Conservation (phyloP, 495 filamentous ascomycete species). For the Tuber magnatum region DNA sequence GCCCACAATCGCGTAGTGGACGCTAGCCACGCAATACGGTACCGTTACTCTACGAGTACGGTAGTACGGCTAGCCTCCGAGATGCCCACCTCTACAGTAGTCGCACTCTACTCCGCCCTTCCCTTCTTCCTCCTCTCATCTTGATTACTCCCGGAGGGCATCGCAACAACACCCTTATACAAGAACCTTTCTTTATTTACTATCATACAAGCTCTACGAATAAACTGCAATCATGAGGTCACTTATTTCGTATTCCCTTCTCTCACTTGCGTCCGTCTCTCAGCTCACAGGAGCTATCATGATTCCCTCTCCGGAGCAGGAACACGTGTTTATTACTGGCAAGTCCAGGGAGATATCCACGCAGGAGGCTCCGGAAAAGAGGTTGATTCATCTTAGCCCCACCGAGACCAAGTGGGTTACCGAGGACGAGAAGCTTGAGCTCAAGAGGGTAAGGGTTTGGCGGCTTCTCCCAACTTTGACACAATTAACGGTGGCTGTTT, state of each 20-base stretch:
- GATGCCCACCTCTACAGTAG: not conserved
- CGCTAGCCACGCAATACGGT: too few species aligned
- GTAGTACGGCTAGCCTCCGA: not conserved
- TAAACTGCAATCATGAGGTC: slow-evolving; percentile 34
- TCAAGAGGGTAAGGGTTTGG: slow-evolving; percentile 61
- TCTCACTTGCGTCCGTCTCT: slow-evolving; percentile 32
- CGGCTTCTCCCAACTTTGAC: not conserved
- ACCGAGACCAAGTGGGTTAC: slow-evolving; percentile 77
- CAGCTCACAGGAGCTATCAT: slow-evolving; percentile 31
- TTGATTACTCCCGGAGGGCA: not conserved
- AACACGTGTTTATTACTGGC: slow-evolving; percentile 14
- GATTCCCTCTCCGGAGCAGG: slow-evolving; percentile 29
- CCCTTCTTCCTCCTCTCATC: slow-evolving; percentile 4
- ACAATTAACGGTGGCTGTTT: not conserved
- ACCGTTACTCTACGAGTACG: too few species aligned
- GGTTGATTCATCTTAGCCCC: slow-evolving; percentile 79
- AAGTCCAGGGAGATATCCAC: slow-evolving; percentile 26
- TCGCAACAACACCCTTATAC: not conserved
- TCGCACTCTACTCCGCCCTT: slow-evolving; percentile 6
- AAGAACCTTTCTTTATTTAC: slow-evolving; percentile 7
- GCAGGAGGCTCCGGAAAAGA: slow-evolving; percentile 50
- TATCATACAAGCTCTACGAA: slow-evolving; percentile 1
- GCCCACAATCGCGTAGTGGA: not conserved
- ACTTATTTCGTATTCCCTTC: slow-evolving; percentile 27
- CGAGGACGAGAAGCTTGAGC: slow-evolving; percentile 88